These are phyloP conservation scores for Protomyces arabidopsidicola DNA, from an alignment of 1,139 yeast genomes.

Conservation along the genomic window DNA sequence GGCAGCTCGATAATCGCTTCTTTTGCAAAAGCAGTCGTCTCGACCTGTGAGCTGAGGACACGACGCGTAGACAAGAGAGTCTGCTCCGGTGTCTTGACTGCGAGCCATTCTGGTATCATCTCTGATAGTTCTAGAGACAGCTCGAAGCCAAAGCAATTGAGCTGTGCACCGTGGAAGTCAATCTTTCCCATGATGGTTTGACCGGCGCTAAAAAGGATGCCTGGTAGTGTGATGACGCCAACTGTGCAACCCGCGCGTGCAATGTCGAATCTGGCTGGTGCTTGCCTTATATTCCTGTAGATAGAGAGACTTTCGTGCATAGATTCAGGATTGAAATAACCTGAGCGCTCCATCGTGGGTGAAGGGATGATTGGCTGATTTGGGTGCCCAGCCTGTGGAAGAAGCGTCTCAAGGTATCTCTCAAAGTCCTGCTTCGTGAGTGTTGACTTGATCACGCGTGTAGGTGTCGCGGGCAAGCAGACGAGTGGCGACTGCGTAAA, in stretches of 20 bases:
- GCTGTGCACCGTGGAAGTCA: constrained; percentile 2
- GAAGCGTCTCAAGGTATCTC: background rate
- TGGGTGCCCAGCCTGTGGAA: background rate
- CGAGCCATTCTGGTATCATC: background rate
- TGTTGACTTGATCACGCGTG: background rate
- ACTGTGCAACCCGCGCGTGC: constrained; percentile 9
- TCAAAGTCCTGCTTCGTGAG: constrained; percentile 10
- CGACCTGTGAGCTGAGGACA: background rate
- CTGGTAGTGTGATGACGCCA: constrained; percentile 2
- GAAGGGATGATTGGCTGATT: background rate
- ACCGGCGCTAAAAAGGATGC: background rate
- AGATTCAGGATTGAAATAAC: background rate
- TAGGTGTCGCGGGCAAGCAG: background rate
- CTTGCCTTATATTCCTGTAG: background rate
- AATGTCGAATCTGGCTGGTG: constrained; percentile 3
- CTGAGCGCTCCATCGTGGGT: constrained; percentile 5
- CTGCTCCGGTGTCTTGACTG: constrained; percentile 3
- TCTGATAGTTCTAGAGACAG: constrained; percentile 3
- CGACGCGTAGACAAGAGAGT: background rate
- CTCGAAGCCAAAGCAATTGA: constrained; percentile 6
- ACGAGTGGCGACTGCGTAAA: background rate
- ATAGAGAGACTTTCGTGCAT: background rate
- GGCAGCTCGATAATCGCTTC: background rate
- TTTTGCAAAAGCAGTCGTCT: background rate
- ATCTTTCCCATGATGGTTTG: background rate